Evolutionary conservation across 768 basidiomycete species (phyloP).

Genomic region (Tubosaeta sp.): DNA sequence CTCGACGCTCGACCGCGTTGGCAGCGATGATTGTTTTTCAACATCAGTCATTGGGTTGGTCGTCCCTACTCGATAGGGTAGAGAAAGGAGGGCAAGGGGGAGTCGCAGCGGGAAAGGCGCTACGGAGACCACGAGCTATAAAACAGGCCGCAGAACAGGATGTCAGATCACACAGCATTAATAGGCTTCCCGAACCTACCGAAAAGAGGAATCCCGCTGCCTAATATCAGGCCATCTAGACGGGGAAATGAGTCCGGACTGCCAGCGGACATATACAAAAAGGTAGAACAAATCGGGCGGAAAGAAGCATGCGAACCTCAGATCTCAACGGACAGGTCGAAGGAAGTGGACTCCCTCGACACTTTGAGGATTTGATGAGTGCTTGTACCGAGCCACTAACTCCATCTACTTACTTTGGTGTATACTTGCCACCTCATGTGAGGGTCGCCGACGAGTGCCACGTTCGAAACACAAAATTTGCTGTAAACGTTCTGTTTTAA

Average conservation of each 20-base stretch:
- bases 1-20: slow-evolving; percentile 21
- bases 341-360: slow-evolving; percentile 1
- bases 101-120: slow-evolving; percentile 4
- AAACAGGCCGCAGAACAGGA: slow-evolving; percentile 16
- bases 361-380: background rate
- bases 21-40: slow-evolving; percentile 26
- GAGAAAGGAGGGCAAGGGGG: slow-evolving; percentile 13
- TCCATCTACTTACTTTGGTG: background rate
- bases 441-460: background rate
- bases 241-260: slow-evolving; percentile 4
- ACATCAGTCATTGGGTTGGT: slow-evolving; percentile 25
- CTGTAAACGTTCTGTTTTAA: background rate
- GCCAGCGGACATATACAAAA: slow-evolving; percentile 12
- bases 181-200: slow-evolving; percentile 19
- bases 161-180: slow-evolving; percentile 23
- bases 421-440: background rate
- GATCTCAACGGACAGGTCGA: slow-evolving; percentile 3
- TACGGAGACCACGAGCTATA: slow-evolving; percentile 20
- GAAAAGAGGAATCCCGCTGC: slow-evolving; percentile 18
- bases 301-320: slow-evolving; percentile 1
- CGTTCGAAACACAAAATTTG: background rate
- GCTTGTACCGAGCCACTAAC: background rate
- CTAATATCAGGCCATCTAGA: slow-evolving; percentile 7
- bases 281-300: slow-evolving; percentile 4
- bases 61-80: slow-evolving; percentile 4